Base-by-base conservation (phyloP, 1,284 basidiomycete genomes). In the Hypsizygus ulmarius region DNA sequence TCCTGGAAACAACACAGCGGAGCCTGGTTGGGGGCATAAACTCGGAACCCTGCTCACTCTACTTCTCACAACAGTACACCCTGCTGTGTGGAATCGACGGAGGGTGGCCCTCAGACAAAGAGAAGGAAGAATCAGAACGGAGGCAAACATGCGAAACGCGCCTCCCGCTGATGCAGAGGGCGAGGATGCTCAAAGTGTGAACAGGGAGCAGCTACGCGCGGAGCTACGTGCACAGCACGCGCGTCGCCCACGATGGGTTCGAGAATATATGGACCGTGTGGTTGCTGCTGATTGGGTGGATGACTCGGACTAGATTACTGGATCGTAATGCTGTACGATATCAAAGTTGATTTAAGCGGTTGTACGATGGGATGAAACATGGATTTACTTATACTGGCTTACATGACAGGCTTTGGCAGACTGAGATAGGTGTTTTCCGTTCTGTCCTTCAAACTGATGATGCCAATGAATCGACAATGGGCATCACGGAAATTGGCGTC, bases 51-150 rank as follows among this genome's bases (percentile, higher is more conserved):
- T 90, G 61, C 51, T 81, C 15, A 64, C 69, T 15, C 63, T 90
- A 40, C 67, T 90, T 39, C 39, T 83, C 37, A 66, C 79, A 18
- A 87, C 87, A 18, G 63, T 87, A 29, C 79, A 59, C 61, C 87
- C 87, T 3, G 87, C 85, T 21, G 70, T 88, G 35, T 90, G 88
- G 81, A 82, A 89, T 56, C 77, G 81, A 49, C 73, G 87, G 53
- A 72, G 87, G 38, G 65, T 62, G 15, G 74, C 74, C 9, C 71
- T 90, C 56, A 69, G 80, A 58, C 72, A 72, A 51, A 69, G 87
- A 34, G 87, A 90, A 66, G 83, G 84, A 3, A 71, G 76, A 28
- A 63, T 90, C 16, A 73, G 86, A 54, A 84, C 80, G 19, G 87
- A 89, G 65, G 79, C 77, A 49, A 78, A 76, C 52, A 68, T 73